These are phyloP conservation scores for Torrubiellomyces zombiae DNA, from an alignment of 2,329 filamentous ascomycete species.

Conservation along the genomic window DNA sequence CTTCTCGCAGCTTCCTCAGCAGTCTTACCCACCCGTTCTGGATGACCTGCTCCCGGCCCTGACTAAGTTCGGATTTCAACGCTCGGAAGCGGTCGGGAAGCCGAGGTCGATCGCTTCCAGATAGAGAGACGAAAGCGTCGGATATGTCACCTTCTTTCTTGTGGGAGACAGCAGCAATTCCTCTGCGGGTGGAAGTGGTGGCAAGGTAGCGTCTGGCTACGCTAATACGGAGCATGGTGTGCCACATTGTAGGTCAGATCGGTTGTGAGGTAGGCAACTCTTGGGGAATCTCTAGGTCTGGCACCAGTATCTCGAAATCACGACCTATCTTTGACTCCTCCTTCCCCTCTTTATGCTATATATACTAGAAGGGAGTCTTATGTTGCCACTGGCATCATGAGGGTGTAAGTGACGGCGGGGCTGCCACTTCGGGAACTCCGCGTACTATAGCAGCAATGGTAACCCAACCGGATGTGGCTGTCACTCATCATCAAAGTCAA, in stretches of 20 bases:
- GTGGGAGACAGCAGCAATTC: too few relatives aligned
- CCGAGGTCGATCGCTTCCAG: slow-evolving; percentile 24
- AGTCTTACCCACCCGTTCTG: slow-evolving; percentile 31
- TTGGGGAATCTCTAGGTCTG: too few relatives aligned
- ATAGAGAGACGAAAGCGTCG: slow-evolving; percentile 43
- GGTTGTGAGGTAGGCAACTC: too few relatives aligned
- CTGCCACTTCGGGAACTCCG: slow-evolving; percentile 15
- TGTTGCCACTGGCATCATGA: background rate
- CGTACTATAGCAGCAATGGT: too few relatives aligned
- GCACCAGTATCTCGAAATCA: too few relatives aligned
- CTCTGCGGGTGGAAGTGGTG: too few relatives aligned
- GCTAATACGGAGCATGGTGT: slow-evolving; percentile 5
- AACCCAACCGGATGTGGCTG: too few relatives aligned
- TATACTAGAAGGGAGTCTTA: too few relatives aligned
- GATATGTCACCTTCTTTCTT: slow-evolving; percentile 47
- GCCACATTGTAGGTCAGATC: too few relatives aligned
- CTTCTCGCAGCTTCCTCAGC: slow-evolving; percentile 23
- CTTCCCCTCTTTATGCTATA: too few relatives aligned
- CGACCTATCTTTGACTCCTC: too few relatives aligned
- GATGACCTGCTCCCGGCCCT: slow-evolving; percentile 30
- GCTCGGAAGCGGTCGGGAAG: slow-evolving; percentile 39
- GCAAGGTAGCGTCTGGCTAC: too few relatives aligned
- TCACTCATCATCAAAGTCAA: slow-evolving; percentile 1
- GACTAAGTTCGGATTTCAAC: slow-evolving; percentile 35
- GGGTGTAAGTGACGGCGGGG: slow-evolving; percentile 8